Evolutionary conservation across 2,329 filamentous ascomycete species (phyloP).

Genomic region (Huntiella moniliformis): DNA sequence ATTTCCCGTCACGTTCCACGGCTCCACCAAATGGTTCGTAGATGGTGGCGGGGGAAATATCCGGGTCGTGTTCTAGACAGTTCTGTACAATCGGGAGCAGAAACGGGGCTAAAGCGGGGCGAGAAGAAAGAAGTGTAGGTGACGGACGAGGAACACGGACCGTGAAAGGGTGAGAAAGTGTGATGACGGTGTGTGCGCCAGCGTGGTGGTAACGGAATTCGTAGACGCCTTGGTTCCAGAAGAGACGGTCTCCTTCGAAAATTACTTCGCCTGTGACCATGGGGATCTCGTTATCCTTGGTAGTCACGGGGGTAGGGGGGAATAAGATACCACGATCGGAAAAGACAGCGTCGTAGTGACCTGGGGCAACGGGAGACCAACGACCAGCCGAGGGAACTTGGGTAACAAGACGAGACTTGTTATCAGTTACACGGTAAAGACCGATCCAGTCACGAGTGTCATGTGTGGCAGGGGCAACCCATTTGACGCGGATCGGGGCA

Average conservation of each 20-base stretch:
- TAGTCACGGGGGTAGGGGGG: constrained; percentile 40
- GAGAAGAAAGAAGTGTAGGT: neutral
- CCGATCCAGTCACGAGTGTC: constrained; percentile 89
- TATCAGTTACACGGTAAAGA: constrained; percentile 90
- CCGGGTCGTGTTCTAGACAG: constrained; percentile 79
- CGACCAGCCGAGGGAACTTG: constrained; percentile 71
- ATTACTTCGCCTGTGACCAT: constrained; percentile 63
- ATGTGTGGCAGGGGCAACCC: constrained; percentile 77
- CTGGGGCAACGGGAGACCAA: constrained; percentile 67
- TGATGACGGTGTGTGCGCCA: constrained; percentile 82
- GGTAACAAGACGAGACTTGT: constrained; percentile 66
- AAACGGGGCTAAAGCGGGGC: constrained; percentile 50
- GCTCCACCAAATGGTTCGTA: constrained; percentile 72
- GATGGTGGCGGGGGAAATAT: constrained; percentile 64
- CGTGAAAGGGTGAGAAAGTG: constrained; percentile 84
- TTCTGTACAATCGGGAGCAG: constrained; percentile 73
- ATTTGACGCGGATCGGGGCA: constrained; percentile 71
- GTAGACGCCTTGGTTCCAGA: constrained; percentile 92
- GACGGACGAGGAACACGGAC: constrained; percentile 48
- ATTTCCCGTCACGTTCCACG: constrained; percentile 76
- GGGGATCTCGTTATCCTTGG: constrained; percentile 13
- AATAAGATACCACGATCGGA: constrained; percentile 60
- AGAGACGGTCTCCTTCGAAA: constrained; percentile 83
- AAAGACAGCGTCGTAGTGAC: constrained; percentile 55
- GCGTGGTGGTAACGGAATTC: constrained; percentile 96